A percentile compares a stretch with the other conserved stretches of the same genome.
These are phyloP conservation scores for Trichoderma erinaceum DNA, from an alignment of 495 filamentous ascomycete species.

Conservation along the genomic window DNA sequence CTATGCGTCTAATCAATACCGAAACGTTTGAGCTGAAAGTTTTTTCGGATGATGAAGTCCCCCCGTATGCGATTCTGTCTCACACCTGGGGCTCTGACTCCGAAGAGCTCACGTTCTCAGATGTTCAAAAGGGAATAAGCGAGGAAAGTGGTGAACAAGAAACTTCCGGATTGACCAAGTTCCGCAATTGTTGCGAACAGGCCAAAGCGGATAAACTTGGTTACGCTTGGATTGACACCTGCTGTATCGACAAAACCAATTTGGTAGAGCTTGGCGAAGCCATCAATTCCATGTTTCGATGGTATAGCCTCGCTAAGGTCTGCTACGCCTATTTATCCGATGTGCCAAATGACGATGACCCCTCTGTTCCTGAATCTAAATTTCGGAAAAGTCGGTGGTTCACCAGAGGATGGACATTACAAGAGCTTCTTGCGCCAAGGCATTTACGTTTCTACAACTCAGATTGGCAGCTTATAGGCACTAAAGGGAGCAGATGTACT, in stretches of 20 bases:
- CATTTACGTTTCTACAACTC: slow-evolving; percentile 18
- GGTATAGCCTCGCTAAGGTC: slow-evolving; percentile 24
- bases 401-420: slow-evolving; percentile 16
- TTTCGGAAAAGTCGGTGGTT: slow-evolving; percentile 26
- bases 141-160: slow-evolving; percentile 7
- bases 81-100: slow-evolving; percentile 30
- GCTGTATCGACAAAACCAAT: slow-evolving; percentile 20
- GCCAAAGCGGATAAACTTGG: slow-evolving; percentile 21
- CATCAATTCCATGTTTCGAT: slow-evolving; percentile 24
- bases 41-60: slow-evolving; percentile 18
- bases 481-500: not conserved
- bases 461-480: slow-evolving; percentile 13
- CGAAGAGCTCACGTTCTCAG: slow-evolving; percentile 29
- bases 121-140: slow-evolving; percentile 20
- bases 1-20: slow-evolving; percentile 23
- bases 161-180: slow-evolving; percentile 21
- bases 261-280: slow-evolving; percentile 17
- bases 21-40: slow-evolving; percentile 18
- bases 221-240: slow-evolving; percentile 31
- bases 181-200: slow-evolving; percentile 21
- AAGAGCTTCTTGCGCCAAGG: slow-evolving; percentile 14
- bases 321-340: slow-evolving; percentile 29
- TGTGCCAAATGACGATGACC: slow-evolving; percentile 15
- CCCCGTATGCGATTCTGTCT: slow-evolving; percentile 32
- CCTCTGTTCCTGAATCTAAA: not conserved